Evolutionary conservation across 2,329 filamentous ascomycete genomes (phyloP).

Genomic region (Fusarium caatingaense): DNA sequence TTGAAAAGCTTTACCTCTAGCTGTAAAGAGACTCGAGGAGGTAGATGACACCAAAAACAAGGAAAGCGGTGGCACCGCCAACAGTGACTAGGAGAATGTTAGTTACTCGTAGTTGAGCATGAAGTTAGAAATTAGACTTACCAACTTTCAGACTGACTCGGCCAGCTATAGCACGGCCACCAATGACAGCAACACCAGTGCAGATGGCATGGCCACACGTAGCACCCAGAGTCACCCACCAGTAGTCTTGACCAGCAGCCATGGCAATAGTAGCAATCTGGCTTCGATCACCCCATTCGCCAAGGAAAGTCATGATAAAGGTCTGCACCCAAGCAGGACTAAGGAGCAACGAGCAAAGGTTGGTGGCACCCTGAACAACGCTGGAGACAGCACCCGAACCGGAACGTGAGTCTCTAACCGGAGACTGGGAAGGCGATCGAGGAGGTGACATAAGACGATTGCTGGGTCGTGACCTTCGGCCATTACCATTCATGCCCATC

Average conservation of each 20-base stretch:
- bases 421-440: slow-evolving; percentile 82
- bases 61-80: slow-evolving; percentile 89
- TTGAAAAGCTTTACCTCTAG: slow-evolving; percentile 45
- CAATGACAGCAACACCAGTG: slow-evolving; percentile 90
- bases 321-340: slow-evolving; percentile 99
- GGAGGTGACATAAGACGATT: slow-evolving; percentile 83
- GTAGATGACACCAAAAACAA: slow-evolving; percentile 93
- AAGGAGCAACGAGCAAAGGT: slow-evolving; percentile 86
- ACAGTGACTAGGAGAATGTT: slow-evolving; percentile 76
- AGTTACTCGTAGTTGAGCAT: slow-evolving; percentile 21
- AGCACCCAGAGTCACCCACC: slow-evolving; percentile 96
- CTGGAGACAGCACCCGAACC: slow-evolving; percentile 54
- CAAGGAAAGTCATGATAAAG: slow-evolving; percentile 98
- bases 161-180: slow-evolving; percentile 91
- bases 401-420: slow-evolving; percentile 69
- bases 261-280: slow-evolving; percentile 99
- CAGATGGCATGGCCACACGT: slow-evolving; percentile 88
- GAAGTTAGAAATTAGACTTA: slow-evolving; percentile 65
- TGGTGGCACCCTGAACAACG: slow-evolving; percentile 75
- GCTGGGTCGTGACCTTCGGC: slow-evolving; percentile 76
- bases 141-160: slow-evolving; percentile 95
- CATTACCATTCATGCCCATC: slow-evolving; percentile 72
- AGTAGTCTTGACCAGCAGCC: slow-evolving; percentile 98
- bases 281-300: slow-evolving; percentile 97
- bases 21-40: slow-evolving; percentile 80